Conservation (phyloP, 805 yeast genomes). For the Metschnikowia amazonensis region DNA sequence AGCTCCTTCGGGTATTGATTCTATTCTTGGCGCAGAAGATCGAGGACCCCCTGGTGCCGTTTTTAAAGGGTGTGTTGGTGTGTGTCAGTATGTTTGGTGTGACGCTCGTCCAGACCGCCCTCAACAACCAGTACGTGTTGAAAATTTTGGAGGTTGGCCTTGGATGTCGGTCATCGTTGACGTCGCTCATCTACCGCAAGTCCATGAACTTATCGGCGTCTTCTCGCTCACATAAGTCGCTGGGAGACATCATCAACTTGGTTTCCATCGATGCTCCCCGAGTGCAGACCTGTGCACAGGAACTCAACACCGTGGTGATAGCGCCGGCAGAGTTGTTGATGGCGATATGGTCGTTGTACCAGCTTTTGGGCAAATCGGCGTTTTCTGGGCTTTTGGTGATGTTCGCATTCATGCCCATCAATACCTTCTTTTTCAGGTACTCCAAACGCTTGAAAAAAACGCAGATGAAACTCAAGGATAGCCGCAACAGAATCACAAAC, state of each 20-base stretch:
- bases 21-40: slow-evolving; percentile 47
- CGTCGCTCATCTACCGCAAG: slow-evolving; percentile 23
- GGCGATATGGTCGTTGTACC: slow-evolving; percentile 22
- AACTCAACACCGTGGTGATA: slow-evolving; percentile 15
- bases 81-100: slow-evolving; percentile 49
- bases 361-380: slow-evolving; percentile 22
- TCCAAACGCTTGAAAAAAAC: slow-evolving; percentile 11
- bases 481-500: slow-evolving; percentile 21
- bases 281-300: slow-evolving; percentile 20
- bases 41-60: slow-evolving; percentile 12
- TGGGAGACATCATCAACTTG: slow-evolving; percentile 25
- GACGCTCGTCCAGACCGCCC: slow-evolving; percentile 56
- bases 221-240: slow-evolving; percentile 16
- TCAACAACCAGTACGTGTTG: slow-evolving; percentile 66
- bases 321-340: slow-evolving; percentile 18
- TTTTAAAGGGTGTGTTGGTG: slow-evolving; percentile 16
- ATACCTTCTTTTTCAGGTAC: slow-evolving; percentile 18
- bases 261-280: slow-evolving; percentile 24
- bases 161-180: slow-evolving; percentile 21
- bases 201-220: slow-evolving; percentile 19
- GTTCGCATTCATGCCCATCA: slow-evolving; percentile 19
- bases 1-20: slow-evolving; percentile 65
- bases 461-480: slow-evolving; percentile 21
- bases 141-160: slow-evolving; percentile 56
- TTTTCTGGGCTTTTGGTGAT: slow-evolving; percentile 20